Evolutionary conservation across 2,329 filamentous ascomycete species (phyloP), one percentile per base, ranked within the genome.

Genomic region (Chaetoscypha palmicola): DNA sequence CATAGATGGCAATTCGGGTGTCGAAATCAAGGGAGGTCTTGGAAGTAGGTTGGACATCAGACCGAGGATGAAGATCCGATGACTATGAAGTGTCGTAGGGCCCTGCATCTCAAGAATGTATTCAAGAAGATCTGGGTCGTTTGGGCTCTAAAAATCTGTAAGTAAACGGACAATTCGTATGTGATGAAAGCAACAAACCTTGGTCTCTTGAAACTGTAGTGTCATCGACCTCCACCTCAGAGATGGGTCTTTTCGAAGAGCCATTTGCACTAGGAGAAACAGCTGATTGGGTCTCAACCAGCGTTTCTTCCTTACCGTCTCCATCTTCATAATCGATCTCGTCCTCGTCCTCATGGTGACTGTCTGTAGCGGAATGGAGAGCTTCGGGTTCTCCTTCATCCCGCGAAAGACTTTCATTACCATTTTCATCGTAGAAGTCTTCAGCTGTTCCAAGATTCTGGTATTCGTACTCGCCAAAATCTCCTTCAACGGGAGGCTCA

Each of bases 381-480:
- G 21, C 9, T 24, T 16, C 16, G 19, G 12, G 31, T 19, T 38
- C 41, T 26, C 28, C 12, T 5, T 3, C 16, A 10, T 28, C 22
- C 22, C 59, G 58, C 31, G 62, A 61, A 41, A 67, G 63, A 36
- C 39, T 39, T 11, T 34, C 45, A 12, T 34, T 35, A 10, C 22
- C n/a, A 23, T 39, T 36, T 5, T 32, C 11, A 20, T n/a, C 33
- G 28, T 14, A 8, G 12, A 11, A 3, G 16, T 14, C 20, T 17
- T 35, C 30, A 9, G 24, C 33, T 42, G 63, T 58, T 32, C 64
- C 61, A 2, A 59, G 59, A 41, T 66, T 63, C 45, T 65, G 61
- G 35, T 64, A 59, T 39, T 61, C 59, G 26, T 61, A 53, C 20
- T 62, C 61, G 17, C 62, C 61, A 16, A 57, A 54, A 23, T 58